Evolutionary conservation across 2,329 filamentous ascomycete genomes (phyloP).

Genomic region (Colletotrichum cereale): DNA sequence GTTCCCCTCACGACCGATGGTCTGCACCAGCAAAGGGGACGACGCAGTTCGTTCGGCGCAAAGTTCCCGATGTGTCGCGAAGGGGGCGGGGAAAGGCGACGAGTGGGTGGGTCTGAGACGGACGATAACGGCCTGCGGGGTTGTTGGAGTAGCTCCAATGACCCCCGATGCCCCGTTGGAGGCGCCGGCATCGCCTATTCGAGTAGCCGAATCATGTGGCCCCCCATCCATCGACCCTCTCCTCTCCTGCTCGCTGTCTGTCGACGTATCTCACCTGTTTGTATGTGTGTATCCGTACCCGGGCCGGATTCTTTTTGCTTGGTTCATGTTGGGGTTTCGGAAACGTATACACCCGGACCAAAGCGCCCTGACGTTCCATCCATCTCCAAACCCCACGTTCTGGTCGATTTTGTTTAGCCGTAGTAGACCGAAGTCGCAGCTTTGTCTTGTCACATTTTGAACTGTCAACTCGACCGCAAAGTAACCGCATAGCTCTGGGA

Average conservation of each 20-base stretch:
- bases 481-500: not conserved
- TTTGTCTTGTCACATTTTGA: not conserved
- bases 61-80: slow-evolving; percentile 1
- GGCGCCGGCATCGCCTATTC: not conserved
- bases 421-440: not conserved
- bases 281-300: not conserved
- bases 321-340: not conserved
- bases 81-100: slow-evolving; percentile 10
- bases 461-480: not conserved
- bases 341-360: not conserved
- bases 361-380: not conserved
- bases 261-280: not conserved
- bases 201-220: not conserved
- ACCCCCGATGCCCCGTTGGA: slow-evolving; percentile 13
- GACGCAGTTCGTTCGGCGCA: slow-evolving; percentile 14
- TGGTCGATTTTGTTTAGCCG: not conserved
- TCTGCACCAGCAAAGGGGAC: not conserved
- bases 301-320: not conserved
- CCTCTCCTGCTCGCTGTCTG: too few species aligned
- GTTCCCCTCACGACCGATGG: not conserved
- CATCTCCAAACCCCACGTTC: not conserved
- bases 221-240: not conserved
- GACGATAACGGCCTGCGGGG: slow-evolving; percentile 36
- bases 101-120: not conserved
- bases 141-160: slow-evolving; percentile 17